Conservation (phyloP, 495 filamentous ascomycete genomes). For the Delitschia confertaspora region DNA sequence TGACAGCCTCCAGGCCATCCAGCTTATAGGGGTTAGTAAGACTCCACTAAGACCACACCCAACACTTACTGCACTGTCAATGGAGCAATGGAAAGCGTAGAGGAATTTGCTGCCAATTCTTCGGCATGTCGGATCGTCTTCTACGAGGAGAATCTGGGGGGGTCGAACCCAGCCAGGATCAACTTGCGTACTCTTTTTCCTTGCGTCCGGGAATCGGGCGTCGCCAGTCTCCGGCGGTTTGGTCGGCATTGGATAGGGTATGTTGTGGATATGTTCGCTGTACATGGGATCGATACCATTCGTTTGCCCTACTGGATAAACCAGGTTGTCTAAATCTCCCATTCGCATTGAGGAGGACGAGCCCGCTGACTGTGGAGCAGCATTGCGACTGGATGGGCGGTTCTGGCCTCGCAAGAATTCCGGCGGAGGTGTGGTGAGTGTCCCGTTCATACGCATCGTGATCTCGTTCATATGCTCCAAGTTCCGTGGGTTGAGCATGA, state of each 20-base stretch:
- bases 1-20: conserved; percentile 87
- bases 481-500: conserved; percentile 62
- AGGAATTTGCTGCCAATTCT: conserved; percentile 93
- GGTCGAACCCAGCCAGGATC: conserved; percentile 73
- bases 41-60: background rate
- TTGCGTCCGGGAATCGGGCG: conserved; percentile 42
- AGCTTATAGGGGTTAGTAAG: conserved; percentile 45
- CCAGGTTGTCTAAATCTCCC: conserved; percentile 66
- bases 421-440: conserved; percentile 38
- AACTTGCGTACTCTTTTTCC: conserved; percentile 61
- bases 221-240: conserved; percentile 48
- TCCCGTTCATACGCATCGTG: conserved; percentile 47
- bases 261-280: conserved; percentile 85
- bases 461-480: conserved; percentile 71
- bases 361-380: conserved; percentile 43
- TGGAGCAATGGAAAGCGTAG: conserved; percentile 75
- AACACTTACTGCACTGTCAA: conserved; percentile 73
- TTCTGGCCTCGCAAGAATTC: conserved; percentile 30
- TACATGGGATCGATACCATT: conserved; percentile 93
- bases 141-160: conserved; percentile 83
- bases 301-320: conserved; percentile 82
- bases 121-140: conserved; percentile 90
- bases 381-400: conserved; percentile 30
- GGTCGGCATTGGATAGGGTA: conserved; percentile 67
- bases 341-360: conserved; percentile 46